Conservation (phyloP, 2,329 filamentous ascomycete genomes). For the Paraconiothyrium sp. region DNA sequence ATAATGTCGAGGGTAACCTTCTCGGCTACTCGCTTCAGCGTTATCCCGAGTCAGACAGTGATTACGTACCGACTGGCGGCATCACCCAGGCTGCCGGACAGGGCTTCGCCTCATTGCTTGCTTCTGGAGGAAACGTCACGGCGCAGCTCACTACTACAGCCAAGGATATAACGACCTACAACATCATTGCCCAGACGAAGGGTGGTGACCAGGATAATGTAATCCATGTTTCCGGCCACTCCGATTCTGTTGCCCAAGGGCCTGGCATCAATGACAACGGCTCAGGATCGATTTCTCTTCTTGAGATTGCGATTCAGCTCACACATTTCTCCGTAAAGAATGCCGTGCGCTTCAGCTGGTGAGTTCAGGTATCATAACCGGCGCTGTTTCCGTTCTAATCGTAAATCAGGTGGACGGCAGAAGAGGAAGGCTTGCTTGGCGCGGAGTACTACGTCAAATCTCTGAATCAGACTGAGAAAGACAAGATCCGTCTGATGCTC, state of each 20-base stretch:
- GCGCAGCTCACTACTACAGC: constrained; percentile 40
- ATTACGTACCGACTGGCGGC: constrained; percentile 73
- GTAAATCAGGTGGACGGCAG: constrained; percentile 63
- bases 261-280: constrained; percentile 84
- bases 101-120: constrained; percentile 64
- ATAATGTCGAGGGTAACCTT: constrained; percentile 70
- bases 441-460: constrained; percentile 65
- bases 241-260: constrained; percentile 68
- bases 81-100: constrained; percentile 69
- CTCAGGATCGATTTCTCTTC: constrained; percentile 69
- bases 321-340: constrained; percentile 78
- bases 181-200: constrained; percentile 69
- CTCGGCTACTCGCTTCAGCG: constrained; percentile 47
- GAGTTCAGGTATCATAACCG: neutral
- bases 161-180: constrained; percentile 47
- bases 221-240: constrained; percentile 66
- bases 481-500: constrained; percentile 72
- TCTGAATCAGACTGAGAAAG: constrained; percentile 59
- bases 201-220: constrained; percentile 68
- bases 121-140: constrained; percentile 47
- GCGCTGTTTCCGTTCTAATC: neutral
- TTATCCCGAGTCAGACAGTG: constrained; percentile 60
- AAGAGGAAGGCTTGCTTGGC: constrained; percentile 71
- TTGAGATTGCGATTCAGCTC: constrained; percentile 69
- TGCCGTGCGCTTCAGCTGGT: constrained; percentile 69